Evolutionary conservation across 192 early-diverging fungal genomes (phyloP), one percentile per base, ranked within the genome.

Genomic region (Dimargaris cristalligena): DNA sequence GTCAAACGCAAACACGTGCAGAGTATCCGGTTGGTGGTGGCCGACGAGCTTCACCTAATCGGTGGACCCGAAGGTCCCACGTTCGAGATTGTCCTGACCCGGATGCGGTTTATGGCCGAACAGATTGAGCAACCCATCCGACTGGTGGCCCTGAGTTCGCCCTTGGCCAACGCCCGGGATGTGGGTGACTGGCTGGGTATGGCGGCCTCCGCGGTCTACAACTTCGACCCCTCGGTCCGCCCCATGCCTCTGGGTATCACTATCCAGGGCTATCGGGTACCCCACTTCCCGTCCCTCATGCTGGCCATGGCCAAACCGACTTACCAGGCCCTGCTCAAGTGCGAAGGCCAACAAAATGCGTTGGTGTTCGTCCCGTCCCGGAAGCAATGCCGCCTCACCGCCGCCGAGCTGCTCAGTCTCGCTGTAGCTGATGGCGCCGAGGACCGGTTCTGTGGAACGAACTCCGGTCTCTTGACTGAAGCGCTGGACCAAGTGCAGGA

Each of bases 161-260:
- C 89, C 1, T 63, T 99, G 46, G 90, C 94, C 26, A 99, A 99
- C 68, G 94, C 94, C n/a, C 76, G 85, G n/a, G 96, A 99, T 63
- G 70, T 99, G 41, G 96, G 91, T 1, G 89, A 92, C 62, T 99
- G 96, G 96, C 88, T 99, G 60, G 93, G 92, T 34, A 87, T 87
- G 0, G 78, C 83, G 0, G 62, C 70, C 26, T 74, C 79, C 4
- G 74, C 80, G 6, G 82, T 91, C n/a, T 94, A 90, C 69, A 99
- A 93, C 67, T 99, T 99, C 73, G 82, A 86, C 41, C 93, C 93
- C 29, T 86, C 81, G 20, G 93, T 96, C 18, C 81, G 96, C 1
- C 87, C 92, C 25, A 80, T 94, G 38, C 93, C 96, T 16, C 71
- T 99, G 60, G 94, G 97, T 67, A 90, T 97, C 47, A 85, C 86